Evolutionary conservation across 257 asterid species (phyloP).

Genomic region (Schizonepeta tenuifolia): DNA sequence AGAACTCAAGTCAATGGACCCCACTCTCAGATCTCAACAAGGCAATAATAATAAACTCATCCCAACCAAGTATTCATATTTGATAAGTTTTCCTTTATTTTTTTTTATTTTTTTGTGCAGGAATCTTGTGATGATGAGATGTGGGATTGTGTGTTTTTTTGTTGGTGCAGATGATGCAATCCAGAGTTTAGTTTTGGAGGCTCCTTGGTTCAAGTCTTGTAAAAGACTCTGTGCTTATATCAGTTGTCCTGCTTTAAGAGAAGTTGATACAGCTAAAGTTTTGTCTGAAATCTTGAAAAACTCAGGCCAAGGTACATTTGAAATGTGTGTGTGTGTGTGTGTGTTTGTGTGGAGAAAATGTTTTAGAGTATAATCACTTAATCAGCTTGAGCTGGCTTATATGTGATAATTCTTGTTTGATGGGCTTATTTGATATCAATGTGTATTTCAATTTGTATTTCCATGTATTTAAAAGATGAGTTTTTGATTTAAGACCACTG

Average conservation of each 20-base stretch:
- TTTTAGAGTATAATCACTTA: not conserved
- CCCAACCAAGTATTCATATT: not conserved
- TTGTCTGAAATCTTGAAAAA: conserved; percentile 57
- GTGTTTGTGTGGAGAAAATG: not conserved
- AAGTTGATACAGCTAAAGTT: conserved; percentile 80
- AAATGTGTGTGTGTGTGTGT: not conserved
- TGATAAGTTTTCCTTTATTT: not conserved
- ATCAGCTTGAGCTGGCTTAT: conserved; percentile 28
- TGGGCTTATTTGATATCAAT: not conserved
- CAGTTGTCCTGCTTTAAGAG: conserved; percentile 80
- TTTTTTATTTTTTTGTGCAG: not conserved
- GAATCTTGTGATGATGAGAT: conserved; percentile 21
- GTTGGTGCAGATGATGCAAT: conserved; percentile 71
- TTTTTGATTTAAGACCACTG: conserved; percentile 1
- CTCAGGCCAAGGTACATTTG: conserved; percentile 41
- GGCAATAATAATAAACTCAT: conserved; percentile 49
- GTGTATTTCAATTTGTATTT: not conserved
- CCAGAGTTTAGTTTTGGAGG: conserved; percentile 72
- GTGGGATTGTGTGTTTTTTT: conserved; percentile 22
- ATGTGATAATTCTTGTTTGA: conserved; percentile 17
- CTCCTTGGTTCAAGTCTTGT: conserved; percentile 94
- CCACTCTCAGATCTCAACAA: conserved; percentile 71
- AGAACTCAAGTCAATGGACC: conserved; percentile 85
- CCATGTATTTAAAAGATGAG: not conserved
- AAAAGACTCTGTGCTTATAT: conserved; percentile 86